phyloP scores from a whole-genome alignment of 352 stramenopile species.

The Phytophthora idaei region DNA sequence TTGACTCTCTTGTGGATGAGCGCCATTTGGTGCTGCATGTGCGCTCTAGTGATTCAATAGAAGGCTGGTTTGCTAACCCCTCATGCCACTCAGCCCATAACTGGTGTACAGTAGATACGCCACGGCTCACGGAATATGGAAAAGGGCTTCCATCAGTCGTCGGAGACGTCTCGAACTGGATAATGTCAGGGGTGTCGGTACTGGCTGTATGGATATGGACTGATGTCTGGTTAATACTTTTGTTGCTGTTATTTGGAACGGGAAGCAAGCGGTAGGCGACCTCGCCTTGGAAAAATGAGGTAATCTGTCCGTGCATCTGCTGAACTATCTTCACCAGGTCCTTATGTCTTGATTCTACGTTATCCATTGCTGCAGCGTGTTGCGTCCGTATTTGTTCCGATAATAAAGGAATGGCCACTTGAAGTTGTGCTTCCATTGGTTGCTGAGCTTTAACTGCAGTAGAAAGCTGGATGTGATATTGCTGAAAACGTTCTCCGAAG shows the following conservation, averaged over 20 bases:
- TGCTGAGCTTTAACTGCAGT: too few species aligned
- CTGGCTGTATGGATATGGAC: neutral
- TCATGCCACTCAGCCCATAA: constrained; percentile 4
- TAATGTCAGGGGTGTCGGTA: neutral
- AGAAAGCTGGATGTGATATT: too few species aligned
- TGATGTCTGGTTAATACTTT: neutral
- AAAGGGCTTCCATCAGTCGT: neutral
- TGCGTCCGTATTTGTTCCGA: too few species aligned
- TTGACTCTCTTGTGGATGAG: neutral
- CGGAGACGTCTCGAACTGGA: neutral
- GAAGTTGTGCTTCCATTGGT: too few species aligned
- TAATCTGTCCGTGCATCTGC: neutral
- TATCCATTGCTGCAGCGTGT: too few species aligned
- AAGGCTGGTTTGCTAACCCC: neutral
- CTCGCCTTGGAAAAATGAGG: neutral
- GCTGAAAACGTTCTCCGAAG: neutral
- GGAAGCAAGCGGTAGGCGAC: neutral
- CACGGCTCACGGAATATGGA: neutral
- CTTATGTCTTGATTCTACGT: too few species aligned
- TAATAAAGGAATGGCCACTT: too few species aligned
- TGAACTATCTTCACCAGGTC: neutral
- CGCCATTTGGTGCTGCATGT: neutral
- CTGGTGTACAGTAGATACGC: neutral
- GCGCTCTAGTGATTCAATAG: neutral
- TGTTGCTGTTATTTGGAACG: neutral